Evolutionary conservation across 345 rosid genomes (phyloP).

Genomic region (Populus deltoides): DNA sequence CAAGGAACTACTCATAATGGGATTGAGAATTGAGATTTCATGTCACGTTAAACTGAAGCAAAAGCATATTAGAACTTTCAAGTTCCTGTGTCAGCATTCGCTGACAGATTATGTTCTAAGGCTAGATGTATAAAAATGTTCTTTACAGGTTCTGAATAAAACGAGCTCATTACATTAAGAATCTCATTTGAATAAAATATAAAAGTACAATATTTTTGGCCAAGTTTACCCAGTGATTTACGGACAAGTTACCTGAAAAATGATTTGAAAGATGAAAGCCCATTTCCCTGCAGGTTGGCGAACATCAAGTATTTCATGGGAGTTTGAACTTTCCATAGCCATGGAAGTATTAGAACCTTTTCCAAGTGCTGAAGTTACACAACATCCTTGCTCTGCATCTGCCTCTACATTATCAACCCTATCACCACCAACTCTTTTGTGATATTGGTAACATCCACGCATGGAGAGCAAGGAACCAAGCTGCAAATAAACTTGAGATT

Average conservation of each 20-base stretch:
- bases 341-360: constrained; percentile 19
- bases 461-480: constrained; percentile 72
- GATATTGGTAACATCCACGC: constrained; percentile 69
- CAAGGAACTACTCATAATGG: background rate
- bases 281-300: constrained; percentile 56
- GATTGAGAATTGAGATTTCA: background rate
- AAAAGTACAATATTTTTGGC: background rate
- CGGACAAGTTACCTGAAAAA: constrained; percentile 68
- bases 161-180: background rate
- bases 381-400: constrained; percentile 64
- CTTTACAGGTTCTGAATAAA: background rate
- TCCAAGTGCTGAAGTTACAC: constrained; percentile 9
- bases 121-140: background rate
- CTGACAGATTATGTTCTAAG: background rate
- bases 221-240: background rate
- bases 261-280: constrained; percentile 68
- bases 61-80: background rate
- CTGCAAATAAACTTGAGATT: constrained; percentile 30
- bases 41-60: background rate
- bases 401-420: constrained; percentile 61
- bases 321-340: constrained; percentile 35
- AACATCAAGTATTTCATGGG: constrained; percentile 19
- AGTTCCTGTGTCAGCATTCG: background rate
- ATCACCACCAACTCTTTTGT: constrained; percentile 59
- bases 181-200: background rate